Evolutionary conservation across 345 rosid species (phyloP), one percentile per base, ranked within the genome.

Genomic region (Barbarea vulgaris): DNA sequence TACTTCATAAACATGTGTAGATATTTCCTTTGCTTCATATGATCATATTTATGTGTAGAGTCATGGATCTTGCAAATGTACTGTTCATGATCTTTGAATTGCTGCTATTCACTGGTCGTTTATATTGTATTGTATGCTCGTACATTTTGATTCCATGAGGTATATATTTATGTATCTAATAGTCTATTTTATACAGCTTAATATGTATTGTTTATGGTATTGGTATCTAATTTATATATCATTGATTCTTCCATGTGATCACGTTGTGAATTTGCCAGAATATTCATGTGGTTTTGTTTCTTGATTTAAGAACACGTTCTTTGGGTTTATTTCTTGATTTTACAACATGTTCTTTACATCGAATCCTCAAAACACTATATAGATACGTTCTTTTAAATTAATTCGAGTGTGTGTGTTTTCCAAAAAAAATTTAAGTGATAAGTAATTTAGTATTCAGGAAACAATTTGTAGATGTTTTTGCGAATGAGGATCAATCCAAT

Each of bases 171-270:
- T 27, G 67, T 46, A 1, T 25, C 67, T 56, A 46, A 24, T 61
- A 30, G 4, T 54, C 28, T 61, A 21, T 33, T 51, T 2, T 33
- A 31, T 54, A 21, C 33, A 62, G 44, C 17, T 42, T 44, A 46
- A 30, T 54, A 31, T 63, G 22, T 62, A 3, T 17, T 69, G 13
- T 67, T 34, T 11, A 44, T 46, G 71, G 39, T 30, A 34, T 62
- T 46, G 71, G 39, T 22, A 46, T 63, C n/a, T 25, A n/a, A 64
- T 47, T 36, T 71, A 19, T 58, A 30, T 28, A 56, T 64, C 22
- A 53, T 64, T 64, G 50, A 71, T 48, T 77, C 71, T 48, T 77
- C 71, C 73, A 71, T 57, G 77, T 64, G 68, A 71, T 77, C 77
- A 77, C 55, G 63, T 71, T 56, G 72, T 77, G 77, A 71, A 56